These are phyloP conservation scores for Aphanomyces stellatus DNA, from an alignment of 352 stramenopile species.

Conservation along the genomic window DNA sequence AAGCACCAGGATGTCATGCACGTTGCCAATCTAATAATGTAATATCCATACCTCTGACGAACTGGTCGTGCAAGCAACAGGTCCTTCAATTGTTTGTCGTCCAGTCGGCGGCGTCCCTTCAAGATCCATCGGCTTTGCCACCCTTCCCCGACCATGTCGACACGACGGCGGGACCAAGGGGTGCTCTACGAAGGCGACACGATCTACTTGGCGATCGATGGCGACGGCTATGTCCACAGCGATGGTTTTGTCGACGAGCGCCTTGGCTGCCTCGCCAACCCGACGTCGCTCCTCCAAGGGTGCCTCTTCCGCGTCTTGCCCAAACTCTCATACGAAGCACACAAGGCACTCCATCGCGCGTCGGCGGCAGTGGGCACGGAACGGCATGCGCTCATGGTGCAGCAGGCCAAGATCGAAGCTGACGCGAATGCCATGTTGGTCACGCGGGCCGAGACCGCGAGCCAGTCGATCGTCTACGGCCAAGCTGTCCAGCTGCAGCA, in stretches of 20 bases:
- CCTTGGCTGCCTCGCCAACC: not conserved
- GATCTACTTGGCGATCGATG: conserved; percentile 5
- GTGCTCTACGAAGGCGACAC: conserved; percentile 17
- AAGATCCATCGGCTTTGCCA: too few relatives aligned
- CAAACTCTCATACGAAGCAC: conserved; percentile 3
- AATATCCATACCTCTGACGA: too few relatives aligned
- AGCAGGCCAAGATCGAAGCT: conserved; percentile 7
- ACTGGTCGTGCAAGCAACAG: too few relatives aligned
- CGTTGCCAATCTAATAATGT: not conserved
- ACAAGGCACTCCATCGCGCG: not conserved
- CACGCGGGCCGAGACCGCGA: not conserved
- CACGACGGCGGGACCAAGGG: not conserved
- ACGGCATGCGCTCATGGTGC: not conserved
- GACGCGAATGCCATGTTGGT: not conserved
- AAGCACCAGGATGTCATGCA: not conserved
- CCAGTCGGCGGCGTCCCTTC: too few relatives aligned
- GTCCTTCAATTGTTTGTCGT: too few relatives aligned
- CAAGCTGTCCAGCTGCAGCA: conserved; percentile 16
- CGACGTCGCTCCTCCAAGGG: not conserved
- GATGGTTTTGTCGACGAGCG: conserved; percentile 17
- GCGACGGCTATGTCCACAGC: not conserved
- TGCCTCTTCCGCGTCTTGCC: conserved; percentile 8
- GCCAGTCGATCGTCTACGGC: not conserved
- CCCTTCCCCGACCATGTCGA: too few relatives aligned
- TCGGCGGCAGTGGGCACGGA: not conserved